Evolutionary conservation across 306 rosid species (phyloP).

Genomic region (Glycyrrhiza uralensis): DNA sequence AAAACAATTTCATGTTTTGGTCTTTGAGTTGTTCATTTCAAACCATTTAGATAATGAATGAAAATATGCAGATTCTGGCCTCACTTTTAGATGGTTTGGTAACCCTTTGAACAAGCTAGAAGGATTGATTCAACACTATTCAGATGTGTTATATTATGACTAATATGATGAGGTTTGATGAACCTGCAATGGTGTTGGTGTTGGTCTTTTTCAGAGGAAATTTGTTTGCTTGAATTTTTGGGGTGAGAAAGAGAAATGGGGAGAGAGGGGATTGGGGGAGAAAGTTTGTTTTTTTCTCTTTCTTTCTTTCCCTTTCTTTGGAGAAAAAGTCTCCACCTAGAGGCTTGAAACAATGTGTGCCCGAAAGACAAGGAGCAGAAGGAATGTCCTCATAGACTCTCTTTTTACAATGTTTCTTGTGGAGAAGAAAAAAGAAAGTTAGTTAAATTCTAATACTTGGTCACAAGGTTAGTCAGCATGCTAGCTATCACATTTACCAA

Average conservation of each 20-base stretch:
- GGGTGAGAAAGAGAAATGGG: slow-evolving; percentile 27
- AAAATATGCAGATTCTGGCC: no score
- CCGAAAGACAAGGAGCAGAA: slow-evolving; percentile 49
- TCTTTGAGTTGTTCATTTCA: not conserved
- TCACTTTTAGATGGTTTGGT: no score
- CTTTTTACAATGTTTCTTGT: slow-evolving; percentile 2
- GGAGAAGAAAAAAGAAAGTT: not conserved
- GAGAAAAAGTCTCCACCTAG: slow-evolving; percentile 53
- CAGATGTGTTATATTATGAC: not conserved
- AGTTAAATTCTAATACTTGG: not conserved
- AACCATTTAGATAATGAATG: slow-evolving; percentile 11
- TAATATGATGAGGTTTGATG: slow-evolving; percentile 7
- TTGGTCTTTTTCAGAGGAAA: not conserved
- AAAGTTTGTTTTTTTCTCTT: slow-evolving; percentile 22
- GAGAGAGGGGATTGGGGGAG: not conserved
- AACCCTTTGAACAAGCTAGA: slow-evolving; percentile 15
- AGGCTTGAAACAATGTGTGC: slow-evolving; percentile 37
- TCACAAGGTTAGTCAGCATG: not conserved
- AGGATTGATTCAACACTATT: not conserved
- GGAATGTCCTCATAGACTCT: slow-evolving; percentile 15
- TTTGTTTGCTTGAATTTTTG: slow-evolving; percentile 13
- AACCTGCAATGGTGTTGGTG: slow-evolving; percentile 8
- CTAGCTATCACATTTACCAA: not conserved
- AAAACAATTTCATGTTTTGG: not conserved
- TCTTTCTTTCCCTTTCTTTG: not conserved